Conservation (phyloP, 2,329 filamentous ascomycete genomes). For the Pyrenophora graminea region DNA sequence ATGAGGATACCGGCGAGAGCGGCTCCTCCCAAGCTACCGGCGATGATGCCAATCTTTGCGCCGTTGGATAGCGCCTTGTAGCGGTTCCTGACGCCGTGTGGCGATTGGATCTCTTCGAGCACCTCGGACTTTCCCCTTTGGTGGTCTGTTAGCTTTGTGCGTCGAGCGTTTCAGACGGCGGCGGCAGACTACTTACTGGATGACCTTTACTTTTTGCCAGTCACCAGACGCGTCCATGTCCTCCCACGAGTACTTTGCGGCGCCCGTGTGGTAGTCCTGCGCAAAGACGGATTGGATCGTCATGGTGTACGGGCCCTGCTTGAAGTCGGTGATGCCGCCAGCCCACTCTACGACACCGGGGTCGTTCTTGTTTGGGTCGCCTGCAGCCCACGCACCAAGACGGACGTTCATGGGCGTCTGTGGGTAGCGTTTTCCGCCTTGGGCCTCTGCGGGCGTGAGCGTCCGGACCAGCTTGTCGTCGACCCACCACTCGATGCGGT, state of each 20-base stretch:
- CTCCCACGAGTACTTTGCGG: slow-evolving; percentile 67
- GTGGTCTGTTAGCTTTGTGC: slow-evolving; percentile 13
- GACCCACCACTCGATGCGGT: slow-evolving; percentile 67
- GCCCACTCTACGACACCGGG: slow-evolving; percentile 57
- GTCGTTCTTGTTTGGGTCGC: slow-evolving; percentile 52
- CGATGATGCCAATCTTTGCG: slow-evolving; percentile 44
- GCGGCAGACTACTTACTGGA: slow-evolving; percentile 40
- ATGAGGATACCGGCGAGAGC: slow-evolving; percentile 32
- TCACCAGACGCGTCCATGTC: slow-evolving; percentile 21
- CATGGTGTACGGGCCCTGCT: slow-evolving; percentile 72
- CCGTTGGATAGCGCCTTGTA: slow-evolving; percentile 40
- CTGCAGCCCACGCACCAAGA: slow-evolving; percentile 69
- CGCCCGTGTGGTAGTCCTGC: slow-evolving; percentile 61
- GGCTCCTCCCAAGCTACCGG: slow-evolving; percentile 33
- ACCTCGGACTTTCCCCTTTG: slow-evolving; percentile 43
- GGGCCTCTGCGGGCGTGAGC: slow-evolving; percentile 63
- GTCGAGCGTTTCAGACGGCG: background rate
- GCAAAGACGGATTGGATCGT: slow-evolving; percentile 66
- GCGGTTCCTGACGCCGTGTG: slow-evolving; percentile 42
- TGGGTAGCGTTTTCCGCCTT: slow-evolving; percentile 64
- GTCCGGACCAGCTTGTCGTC: slow-evolving; percentile 66
- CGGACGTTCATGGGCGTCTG: slow-evolving; percentile 75
- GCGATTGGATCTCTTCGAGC: slow-evolving; percentile 41
- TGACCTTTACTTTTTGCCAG: slow-evolving; percentile 56
- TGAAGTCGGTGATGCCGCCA: slow-evolving; percentile 70